phyloP scores from a whole-genome alignment of 1,139 yeast genomes.

The Pichia sp. region DNA sequence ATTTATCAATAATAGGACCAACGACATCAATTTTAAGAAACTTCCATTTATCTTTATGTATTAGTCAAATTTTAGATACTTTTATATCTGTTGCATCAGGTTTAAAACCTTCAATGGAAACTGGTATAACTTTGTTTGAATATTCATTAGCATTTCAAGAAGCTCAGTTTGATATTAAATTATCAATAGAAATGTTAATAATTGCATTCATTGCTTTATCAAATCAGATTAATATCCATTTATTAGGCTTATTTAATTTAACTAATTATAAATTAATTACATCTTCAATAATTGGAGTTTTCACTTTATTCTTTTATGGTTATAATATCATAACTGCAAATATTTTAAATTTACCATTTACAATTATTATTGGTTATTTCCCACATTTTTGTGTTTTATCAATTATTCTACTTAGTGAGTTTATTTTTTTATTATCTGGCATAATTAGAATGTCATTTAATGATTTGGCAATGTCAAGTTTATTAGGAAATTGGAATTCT shows the following conservation, averaged over 20 bases:
- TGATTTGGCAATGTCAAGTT: slow-evolving; percentile 44
- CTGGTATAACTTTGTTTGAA: slow-evolving; percentile 68
- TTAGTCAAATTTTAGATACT: slow-evolving; percentile 65
- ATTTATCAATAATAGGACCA: slow-evolving; percentile 37
- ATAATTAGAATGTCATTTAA: slow-evolving; percentile 51
- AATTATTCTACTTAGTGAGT: slow-evolving; percentile 44
- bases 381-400: slow-evolving; percentile 55
- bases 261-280: slow-evolving; percentile 56
- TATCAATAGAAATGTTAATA: slow-evolving; percentile 45
- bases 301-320: slow-evolving; percentile 37
- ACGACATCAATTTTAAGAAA: slow-evolving; percentile 58
- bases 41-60: slow-evolving; percentile 53
- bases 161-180: slow-evolving; percentile 36
- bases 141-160: slow-evolving; percentile 72
- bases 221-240: slow-evolving; percentile 52
- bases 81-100: slow-evolving; percentile 59
- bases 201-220: slow-evolving; percentile 47
- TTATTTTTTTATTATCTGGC: slow-evolving; percentile 49
- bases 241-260: slow-evolving; percentile 48
- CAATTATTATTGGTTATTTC: slow-evolving; percentile 48
- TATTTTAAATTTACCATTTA: slow-evolving; percentile 45
- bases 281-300: slow-evolving; percentile 49
- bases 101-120: slow-evolving; percentile 52
- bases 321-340: slow-evolving; percentile 31
- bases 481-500: slow-evolving; percentile 37